A percentile compares a stretch with the other conserved stretches of the same genome.
phyloP scores from a whole-genome alignment of 2,329 filamentous ascomycete species.

The Colletotrichum camelliae region DNA sequence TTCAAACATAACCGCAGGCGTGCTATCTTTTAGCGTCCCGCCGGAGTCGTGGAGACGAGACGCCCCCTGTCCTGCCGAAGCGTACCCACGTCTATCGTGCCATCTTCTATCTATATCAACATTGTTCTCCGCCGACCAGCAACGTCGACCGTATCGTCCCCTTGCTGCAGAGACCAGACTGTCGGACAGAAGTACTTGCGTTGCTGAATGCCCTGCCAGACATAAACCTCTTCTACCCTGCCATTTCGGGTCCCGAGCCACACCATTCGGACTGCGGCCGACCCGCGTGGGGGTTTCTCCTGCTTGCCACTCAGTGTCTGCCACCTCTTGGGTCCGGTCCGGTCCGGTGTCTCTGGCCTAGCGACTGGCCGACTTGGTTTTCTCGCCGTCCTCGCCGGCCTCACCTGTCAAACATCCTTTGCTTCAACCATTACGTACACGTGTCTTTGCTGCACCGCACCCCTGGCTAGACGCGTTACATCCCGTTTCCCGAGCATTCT shows the following conservation, averaged over 20 bases:
- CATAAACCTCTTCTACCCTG: not conserved
- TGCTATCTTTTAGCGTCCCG: not conserved
- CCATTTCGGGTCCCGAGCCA: not conserved
- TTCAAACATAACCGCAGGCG: not conserved
- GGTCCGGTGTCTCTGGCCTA: not conserved
- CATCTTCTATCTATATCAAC: not conserved
- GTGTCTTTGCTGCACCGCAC: not conserved
- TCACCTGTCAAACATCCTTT: not conserved
- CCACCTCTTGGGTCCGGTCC: not conserved
- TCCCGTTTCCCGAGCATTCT: not conserved
- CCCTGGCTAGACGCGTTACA: not conserved
- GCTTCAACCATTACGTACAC: conserved; percentile 1
- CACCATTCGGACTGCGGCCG: not conserved
- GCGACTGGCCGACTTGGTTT: not conserved
- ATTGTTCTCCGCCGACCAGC: not conserved
- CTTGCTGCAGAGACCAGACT: not conserved
- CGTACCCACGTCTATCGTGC: not conserved
- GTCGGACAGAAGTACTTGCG: not conserved
- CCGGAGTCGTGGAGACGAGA: not conserved
- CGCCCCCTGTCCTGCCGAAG: not conserved
- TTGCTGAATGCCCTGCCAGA: not conserved
- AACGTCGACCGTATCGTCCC: not conserved
- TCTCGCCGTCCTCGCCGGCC: not conserved
- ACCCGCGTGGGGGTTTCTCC: conserved; percentile 4
- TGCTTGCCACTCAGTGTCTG: not conserved